Evolutionary conservation across 2,329 filamentous ascomycete species (phyloP), one percentile per base, ranked within the genome.

Genomic region (Xylaria sp.): DNA sequence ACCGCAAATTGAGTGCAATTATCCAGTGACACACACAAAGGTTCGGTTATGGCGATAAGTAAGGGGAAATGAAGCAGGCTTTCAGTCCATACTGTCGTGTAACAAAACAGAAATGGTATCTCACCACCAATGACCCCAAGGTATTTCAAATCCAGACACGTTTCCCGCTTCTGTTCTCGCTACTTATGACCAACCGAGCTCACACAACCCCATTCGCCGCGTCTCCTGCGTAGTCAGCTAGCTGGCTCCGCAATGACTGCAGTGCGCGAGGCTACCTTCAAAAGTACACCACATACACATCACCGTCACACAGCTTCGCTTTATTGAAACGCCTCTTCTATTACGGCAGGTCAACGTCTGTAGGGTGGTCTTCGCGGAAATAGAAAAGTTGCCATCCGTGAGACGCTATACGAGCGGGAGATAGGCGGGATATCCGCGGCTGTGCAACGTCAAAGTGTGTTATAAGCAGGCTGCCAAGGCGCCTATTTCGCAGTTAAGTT

Each of bases 341-440:
- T 53, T 13, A 4, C 26, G 17, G 26, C 15, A n/a, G 31, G 26
- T 33, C 17, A 23, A 28, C 4, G 51, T 44, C 44, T n/a, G 44
- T 5, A 48, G 44, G 33, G 13, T 40, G 38, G 36, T 10, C 11
- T 38, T 10, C 36, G 11, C 36, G 38, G 13, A 40, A 13, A 17
- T 0, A n/a, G 3, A 40, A n/a, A 40, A 36, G 13, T 28, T 57
- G 13, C 33, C 36, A 11, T 13, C n/a, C 13, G 36, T 28, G 36
- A 42, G 28, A 42, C 33, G 4, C 28, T 1, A 11, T 13, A 23
- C 5, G 31, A 56, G 54, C 20, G 54, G 36, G 23, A 6, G 0
- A 38, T 3, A 42, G 36, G 36, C 54, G 54, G 54, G 54, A 57
- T n/a, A 38, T 9, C 36, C 54, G 54, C 54, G 33, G 6, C n/a